Base-by-base conservation (phyloP, 345 rosid species). In the Brassica cretica region DNA sequence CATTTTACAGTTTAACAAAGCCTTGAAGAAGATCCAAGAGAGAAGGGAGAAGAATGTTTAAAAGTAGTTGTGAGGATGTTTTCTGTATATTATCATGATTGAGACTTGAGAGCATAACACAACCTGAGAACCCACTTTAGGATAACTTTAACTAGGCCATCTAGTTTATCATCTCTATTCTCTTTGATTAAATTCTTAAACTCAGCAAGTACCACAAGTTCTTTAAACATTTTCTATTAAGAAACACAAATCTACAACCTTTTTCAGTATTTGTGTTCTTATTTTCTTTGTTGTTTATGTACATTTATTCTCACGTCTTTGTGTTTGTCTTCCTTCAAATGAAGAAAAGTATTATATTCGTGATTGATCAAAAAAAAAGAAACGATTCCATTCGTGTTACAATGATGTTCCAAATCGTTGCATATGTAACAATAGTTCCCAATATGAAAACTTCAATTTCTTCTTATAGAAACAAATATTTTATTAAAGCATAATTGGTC, bases 1-100 rank as follows among this genome's bases (percentile, higher is more conserved):
- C 65, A 61, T 46, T 32, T 59, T 66, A 73, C 64, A 72, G 32
- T 78, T 73, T 72, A 66, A 60, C 69, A 67, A 79, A 35, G 18
- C 9, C 71, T 49, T 49, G 74, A 59, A 65, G 74, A 59, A 65
- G 64, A 72, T 66, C 44, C 67, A 37, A 27, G 59, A n/a, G 24
- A 15, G 44, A 77, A 9, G 62, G 14, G 49, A 41, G 49, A 35
- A 35, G 41, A 35, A 35, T 35, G 41, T 35, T 35, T 35, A 35
- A 8, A 35, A 35, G 9, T 35, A 35, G 41, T 35, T 35, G 41
- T 35, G 41, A 8, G 41, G 10, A 35, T 35, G 10, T 35, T 35
- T 35, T 35, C 41, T 35, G 41, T 35, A 35, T 35, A 35, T 35
- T 35, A 35, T 35, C 41, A 33, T 27, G 24, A 21, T 21, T 21